Conservation (phyloP, 176 grass and related monocot species). For the maize (Zea mays) region DNA sequence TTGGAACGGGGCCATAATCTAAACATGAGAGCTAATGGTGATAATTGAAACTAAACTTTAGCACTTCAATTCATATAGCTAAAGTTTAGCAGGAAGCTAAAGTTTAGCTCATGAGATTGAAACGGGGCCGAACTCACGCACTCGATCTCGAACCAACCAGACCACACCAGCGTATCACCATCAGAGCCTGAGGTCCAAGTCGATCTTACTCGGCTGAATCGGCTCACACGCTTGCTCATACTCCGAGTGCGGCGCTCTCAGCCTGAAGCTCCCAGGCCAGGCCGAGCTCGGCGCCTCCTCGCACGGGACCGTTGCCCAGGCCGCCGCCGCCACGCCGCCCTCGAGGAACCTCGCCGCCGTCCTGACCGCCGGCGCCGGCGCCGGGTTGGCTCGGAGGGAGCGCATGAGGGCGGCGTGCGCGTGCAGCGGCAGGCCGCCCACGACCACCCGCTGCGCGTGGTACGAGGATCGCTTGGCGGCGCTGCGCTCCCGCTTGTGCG, state of each 20-base stretch:
- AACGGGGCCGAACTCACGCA: conserved; percentile 35
- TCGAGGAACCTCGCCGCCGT: conserved; percentile 49
- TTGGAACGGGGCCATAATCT: too few species aligned
- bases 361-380: conserved; percentile 32
- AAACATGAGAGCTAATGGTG: too few species aligned
- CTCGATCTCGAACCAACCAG: neutral
- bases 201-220: conserved; percentile 65
- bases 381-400: conserved; percentile 54
- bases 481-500: conserved; percentile 85
- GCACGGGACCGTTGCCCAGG: conserved; percentile 44
- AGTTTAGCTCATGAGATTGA: too few species aligned
- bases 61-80: too few species aligned
- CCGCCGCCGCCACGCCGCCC: neutral
- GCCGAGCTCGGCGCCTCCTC: conserved; percentile 43
- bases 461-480: conserved; percentile 57
- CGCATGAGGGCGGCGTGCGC: conserved; percentile 62
- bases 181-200: conserved; percentile 82
- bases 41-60: too few species aligned
- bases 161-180: neutral
- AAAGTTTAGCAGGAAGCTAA: too few species aligned
- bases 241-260: conserved; percentile 45
- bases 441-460: conserved; percentile 66
- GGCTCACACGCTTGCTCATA: conserved; percentile 48
- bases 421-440: conserved; percentile 63
- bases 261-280: conserved; percentile 78